Evolutionary conservation across 1,284 basidiomycete species (phyloP).

Genomic region (Rhodotorula sp.): DNA sequence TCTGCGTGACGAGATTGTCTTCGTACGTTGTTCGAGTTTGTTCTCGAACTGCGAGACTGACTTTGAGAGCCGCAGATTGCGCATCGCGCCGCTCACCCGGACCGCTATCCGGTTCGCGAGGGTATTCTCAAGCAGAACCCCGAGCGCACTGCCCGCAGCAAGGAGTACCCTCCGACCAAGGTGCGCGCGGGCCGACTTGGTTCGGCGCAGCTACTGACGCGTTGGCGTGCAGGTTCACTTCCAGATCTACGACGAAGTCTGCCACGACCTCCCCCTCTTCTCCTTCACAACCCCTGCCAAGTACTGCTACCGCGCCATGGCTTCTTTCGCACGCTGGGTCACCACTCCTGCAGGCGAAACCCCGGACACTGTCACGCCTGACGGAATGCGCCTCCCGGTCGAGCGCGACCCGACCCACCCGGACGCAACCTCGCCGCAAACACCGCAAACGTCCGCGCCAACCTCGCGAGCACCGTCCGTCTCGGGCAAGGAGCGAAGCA

Average conservation of each 20-base stretch:
- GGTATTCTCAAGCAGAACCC: conserved; percentile 41
- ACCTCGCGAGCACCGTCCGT: not conserved
- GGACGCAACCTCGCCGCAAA: not conserved
- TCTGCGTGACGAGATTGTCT: conserved; percentile 87
- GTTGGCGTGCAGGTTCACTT: conserved; percentile 66
- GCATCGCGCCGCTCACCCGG: conserved; percentile 86
- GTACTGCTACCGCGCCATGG: conserved; percentile 52
- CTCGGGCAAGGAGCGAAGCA: not conserved
- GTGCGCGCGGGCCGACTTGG: not conserved
- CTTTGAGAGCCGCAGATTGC: conserved; percentile 61
- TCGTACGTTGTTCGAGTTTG: conserved; percentile 57
- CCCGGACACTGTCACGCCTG: not conserved
- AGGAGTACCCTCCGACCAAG: conserved; percentile 65
- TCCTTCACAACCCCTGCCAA: conserved; percentile 52
- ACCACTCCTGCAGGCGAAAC: conserved; percentile 16
- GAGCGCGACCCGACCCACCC: conserved; percentile 15
- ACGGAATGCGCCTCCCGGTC: conserved; percentile 18
- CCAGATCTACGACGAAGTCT: conserved; percentile 62
- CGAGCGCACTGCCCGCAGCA: conserved; percentile 42
- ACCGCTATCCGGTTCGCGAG: conserved; percentile 62
- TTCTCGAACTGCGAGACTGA: not conserved
- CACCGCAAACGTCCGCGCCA: not conserved
- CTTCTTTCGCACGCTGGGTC: conserved; percentile 46
- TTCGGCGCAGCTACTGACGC: not conserved
- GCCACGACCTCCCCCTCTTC: conserved; percentile 56